Percentiles rank a stretch among this genome's conserved stretches.
Evolutionary conservation across 2,329 filamentous ascomycete genomes (phyloP).

Genomic region (Orbilia ellipsospora): DNA sequence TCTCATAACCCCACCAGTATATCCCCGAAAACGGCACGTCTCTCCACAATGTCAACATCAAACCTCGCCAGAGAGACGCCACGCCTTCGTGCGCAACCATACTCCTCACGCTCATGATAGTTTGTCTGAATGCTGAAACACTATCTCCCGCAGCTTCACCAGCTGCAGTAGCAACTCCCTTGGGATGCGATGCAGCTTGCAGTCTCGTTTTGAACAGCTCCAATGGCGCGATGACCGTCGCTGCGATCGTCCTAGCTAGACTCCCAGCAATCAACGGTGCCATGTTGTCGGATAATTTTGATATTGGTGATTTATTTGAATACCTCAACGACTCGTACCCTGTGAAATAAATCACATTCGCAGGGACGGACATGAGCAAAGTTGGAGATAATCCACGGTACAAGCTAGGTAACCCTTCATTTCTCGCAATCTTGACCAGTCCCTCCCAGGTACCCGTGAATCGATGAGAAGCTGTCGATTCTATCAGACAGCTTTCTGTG

Average conservation of each 20-base stretch:
- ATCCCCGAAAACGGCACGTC: slow-evolving; percentile 97
- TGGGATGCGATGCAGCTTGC: slow-evolving; percentile 73
- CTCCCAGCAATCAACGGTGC: slow-evolving; percentile 84
- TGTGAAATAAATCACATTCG: slow-evolving; percentile 98
- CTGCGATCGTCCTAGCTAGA: slow-evolving; percentile 80
- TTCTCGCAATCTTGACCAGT: slow-evolving; percentile 89
- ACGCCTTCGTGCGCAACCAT: slow-evolving; percentile 85
- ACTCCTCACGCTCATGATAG: slow-evolving; percentile 77
- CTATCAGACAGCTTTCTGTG: slow-evolving; percentile 80
- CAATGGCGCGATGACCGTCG: slow-evolving; percentile 84
- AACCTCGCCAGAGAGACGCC: slow-evolving; percentile 84
- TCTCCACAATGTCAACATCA: slow-evolving; percentile 92
- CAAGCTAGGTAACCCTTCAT: slow-evolving; percentile 85
- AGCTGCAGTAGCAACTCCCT: background rate
- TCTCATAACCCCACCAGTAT: slow-evolving; percentile 99
- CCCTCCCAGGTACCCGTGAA: slow-evolving; percentile 94
- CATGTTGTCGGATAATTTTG: slow-evolving; percentile 74
- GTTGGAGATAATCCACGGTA: slow-evolving; percentile 97
- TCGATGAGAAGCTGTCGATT: slow-evolving; percentile 82
- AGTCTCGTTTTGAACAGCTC: slow-evolving; percentile 94
- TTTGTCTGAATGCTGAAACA: slow-evolving; percentile 80
- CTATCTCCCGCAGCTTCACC: slow-evolving; percentile 59
- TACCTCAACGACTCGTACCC: slow-evolving; percentile 95
- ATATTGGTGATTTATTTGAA: slow-evolving; percentile 77
- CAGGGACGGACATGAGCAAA: slow-evolving; percentile 89